phyloP scores from a whole-genome alignment of 2,329 filamentous ascomycete species.

The Fusarium coffeatum region DNA sequence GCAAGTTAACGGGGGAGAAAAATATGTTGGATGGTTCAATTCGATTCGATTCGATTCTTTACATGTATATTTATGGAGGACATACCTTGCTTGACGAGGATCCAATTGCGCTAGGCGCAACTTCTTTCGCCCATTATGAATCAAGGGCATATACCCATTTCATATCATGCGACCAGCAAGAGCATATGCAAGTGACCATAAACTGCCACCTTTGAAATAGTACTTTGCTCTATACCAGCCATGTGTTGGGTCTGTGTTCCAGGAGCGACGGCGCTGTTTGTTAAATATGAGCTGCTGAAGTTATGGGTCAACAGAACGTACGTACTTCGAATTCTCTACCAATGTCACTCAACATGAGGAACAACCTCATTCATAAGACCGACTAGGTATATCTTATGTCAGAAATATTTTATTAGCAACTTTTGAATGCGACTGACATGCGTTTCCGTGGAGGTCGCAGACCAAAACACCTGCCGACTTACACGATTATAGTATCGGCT shows the following conservation, averaged over 20 bases:
- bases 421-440: background rate
- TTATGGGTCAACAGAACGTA: background rate
- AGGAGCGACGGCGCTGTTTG: background rate
- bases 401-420: background rate
- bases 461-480: slow-evolving; percentile 8
- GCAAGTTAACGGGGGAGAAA: slow-evolving; percentile 12
- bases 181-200: background rate
- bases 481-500: slow-evolving; percentile 24
- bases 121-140: slow-evolving; percentile 35
- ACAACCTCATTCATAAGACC: background rate
- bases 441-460: background rate
- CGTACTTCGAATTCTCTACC: background rate
- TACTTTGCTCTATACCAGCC: background rate
- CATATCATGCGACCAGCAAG: background rate
- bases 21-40: slow-evolving; percentile 40
- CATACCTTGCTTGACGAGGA: slow-evolving; percentile 41
- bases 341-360: background rate
- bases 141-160: slow-evolving; percentile 27
- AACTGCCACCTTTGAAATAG: background rate
- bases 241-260: background rate
- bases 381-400: background rate
- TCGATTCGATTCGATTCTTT: slow-evolving; percentile 45
- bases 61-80: slow-evolving; percentile 47
- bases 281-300: background rate
- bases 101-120: slow-evolving; percentile 17